Evolutionary conservation across 129 eudicot genomes (phyloP).

Genomic region (Smallanthus sonchifolius): DNA sequence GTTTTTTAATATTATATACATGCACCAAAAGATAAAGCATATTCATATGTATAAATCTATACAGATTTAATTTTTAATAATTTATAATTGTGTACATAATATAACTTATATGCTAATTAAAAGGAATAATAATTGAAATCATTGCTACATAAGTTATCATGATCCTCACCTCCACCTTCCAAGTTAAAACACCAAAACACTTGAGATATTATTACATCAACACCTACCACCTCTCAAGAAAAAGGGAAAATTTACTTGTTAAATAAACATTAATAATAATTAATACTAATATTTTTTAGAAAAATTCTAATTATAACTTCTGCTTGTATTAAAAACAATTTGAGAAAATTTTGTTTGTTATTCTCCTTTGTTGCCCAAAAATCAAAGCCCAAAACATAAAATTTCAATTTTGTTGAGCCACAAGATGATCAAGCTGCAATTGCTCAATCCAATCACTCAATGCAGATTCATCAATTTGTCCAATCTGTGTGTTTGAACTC

Average conservation of each 20-base stretch:
- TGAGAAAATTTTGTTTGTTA: conserved; percentile 13
- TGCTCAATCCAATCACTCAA: conserved; percentile 71
- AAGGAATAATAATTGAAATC: conserved; percentile 29
- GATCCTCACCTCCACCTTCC: conserved; percentile 30
- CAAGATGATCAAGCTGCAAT: conserved; percentile 73
- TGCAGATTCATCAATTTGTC: conserved; percentile 48
- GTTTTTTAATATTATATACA: too few species aligned
- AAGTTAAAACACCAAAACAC: conserved; percentile 20
- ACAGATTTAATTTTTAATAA: too few species aligned
- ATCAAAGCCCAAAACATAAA: conserved; percentile 10
- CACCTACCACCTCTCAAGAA: conserved; percentile 23
- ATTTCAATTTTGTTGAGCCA: conserved; percentile 44
- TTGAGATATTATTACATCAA: conserved; percentile 33
- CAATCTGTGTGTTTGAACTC: conserved; percentile 27
- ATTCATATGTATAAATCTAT: too few species aligned
- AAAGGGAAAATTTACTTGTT: conserved; percentile 8
- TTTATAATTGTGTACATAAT: too few species aligned
- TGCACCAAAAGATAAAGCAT: too few species aligned
- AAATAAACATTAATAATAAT: conserved; percentile 23
- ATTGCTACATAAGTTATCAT: conserved; percentile 41
- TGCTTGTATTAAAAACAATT: conserved; percentile 37
- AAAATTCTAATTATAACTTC: conserved; percentile 31
- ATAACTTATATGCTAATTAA: background rate
- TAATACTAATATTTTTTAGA: conserved; percentile 26
- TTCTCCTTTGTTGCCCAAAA: conserved; percentile 27